A percentile compares a stretch with the other conserved stretches of the same genome.
Conservation (phyloP, 2,329 filamentous ascomycete species). For the Cytospora chrysosperma region DNA sequence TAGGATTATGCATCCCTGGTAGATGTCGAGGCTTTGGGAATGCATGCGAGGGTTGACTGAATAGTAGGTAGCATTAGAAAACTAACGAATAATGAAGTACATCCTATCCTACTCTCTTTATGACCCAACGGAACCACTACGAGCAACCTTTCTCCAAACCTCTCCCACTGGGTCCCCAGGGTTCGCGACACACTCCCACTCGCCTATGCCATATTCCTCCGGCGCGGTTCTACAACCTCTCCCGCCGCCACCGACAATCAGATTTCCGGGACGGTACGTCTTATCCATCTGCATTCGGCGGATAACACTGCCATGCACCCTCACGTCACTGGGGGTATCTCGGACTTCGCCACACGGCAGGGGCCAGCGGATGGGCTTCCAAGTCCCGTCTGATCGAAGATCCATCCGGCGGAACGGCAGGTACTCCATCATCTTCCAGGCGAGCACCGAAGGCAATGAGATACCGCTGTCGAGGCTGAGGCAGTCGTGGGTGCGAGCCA, state of each 20-base stretch:
- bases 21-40: neutral
- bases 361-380: constrained; percentile 80
- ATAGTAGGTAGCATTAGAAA: neutral
- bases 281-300: constrained; percentile 64
- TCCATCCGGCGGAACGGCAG: constrained; percentile 82
- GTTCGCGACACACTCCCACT: constrained; percentile 67
- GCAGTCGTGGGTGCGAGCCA: constrained; percentile 66
- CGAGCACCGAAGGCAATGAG: constrained; percentile 52
- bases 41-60: neutral
- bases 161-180: constrained; percentile 69
- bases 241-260: constrained; percentile 78
- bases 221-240: constrained; percentile 65
- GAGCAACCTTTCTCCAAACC: constrained; percentile 51
- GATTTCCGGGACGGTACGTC: constrained; percentile 71
- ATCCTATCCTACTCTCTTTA: neutral
- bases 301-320: constrained; percentile 73
- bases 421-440: constrained; percentile 80
- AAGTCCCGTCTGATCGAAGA: constrained; percentile 67
- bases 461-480: constrained; percentile 64
- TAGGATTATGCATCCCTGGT: neutral
- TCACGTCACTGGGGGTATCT: constrained; percentile 69
- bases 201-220: constrained; percentile 62
- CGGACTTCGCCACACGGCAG: constrained; percentile 74
- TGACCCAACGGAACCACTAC: constrained; percentile 28
- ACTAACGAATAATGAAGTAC: neutral